Evolutionary conservation across 1,284 basidiomycete species (phyloP), one percentile per base, ranked within the genome.

Genomic region (Omphalotus olearius): DNA sequence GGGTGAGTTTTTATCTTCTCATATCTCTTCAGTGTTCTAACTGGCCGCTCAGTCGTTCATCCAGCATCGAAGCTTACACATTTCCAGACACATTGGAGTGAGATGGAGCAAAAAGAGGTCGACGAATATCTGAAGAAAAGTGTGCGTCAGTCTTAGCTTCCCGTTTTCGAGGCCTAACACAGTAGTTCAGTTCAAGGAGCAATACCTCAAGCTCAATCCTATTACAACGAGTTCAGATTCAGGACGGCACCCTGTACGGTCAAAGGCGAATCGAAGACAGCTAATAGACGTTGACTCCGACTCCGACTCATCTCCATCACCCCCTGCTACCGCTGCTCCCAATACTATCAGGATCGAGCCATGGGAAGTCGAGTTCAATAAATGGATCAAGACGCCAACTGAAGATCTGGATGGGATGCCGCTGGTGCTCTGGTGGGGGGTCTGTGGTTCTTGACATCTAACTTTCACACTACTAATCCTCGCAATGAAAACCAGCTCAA

Each of bases 361-460:
- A 41, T 69, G 52, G 59, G 40, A 56, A 16, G 43, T 45, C 13
- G 62, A 64, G 41, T 68, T 65, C 48, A 55, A 63, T 20, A 28
- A 37, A 13, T 64, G 64, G 52, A 46, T 63, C 11, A 53, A 63
- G 47, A 58, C 60, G 1, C 52, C 52, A 6, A 62, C 62, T n/a
- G 54, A 56, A 14, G 16, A 25, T 4, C 56, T 63, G 26, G 54
- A 57, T 20, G 53, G 46, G 13, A 60, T 62, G 52, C 51, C 59
- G 0, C 56, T 69, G 10, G 51, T 67, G 0, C 47, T 63, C 36
- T 70, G 63, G 64, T 71, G 67, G 66, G 63, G 66, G 17, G 62
- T 68, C 60, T 35, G 61, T 59, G 28, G 25, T 49, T 6, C 26
- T 48, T 53, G 36, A 52, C 23, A 20, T 40, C 28, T 45, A 13